Conservation (phyloP, 2,329 filamentous ascomycete species). For the Hymenoscyphus albidus region DNA sequence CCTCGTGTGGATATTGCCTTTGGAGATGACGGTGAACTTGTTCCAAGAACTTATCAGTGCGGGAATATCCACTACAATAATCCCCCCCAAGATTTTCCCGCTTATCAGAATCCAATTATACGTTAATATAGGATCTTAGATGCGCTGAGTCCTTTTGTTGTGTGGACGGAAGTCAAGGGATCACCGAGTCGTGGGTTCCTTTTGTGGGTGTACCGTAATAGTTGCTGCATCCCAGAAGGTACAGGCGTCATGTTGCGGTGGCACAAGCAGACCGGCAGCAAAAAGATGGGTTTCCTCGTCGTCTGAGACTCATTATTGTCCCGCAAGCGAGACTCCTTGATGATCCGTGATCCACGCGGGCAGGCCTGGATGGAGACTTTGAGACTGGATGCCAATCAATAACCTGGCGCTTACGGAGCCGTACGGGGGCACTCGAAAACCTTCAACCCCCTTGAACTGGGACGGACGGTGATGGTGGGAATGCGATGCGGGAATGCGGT, state of each 20-base stretch:
- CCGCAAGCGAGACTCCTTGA: conserved; percentile 6
- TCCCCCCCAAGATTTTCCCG: background rate
- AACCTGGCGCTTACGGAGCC: conserved; percentile 1
- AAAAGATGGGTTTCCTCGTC: conserved; percentile 7
- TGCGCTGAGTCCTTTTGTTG: background rate
- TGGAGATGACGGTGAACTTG: conserved; percentile 1
- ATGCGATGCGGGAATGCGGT: conserved; percentile 5
- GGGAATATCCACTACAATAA: background rate
- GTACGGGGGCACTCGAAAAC: background rate
- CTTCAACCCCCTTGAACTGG: conserved; percentile 1
- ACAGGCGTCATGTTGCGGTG: conserved; percentile 3
- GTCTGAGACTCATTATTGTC: conserved; percentile 3
- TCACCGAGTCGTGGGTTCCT: conserved; percentile 3
- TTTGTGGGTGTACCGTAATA: conserved; percentile 3
- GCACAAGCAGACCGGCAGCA: conserved; percentile 4
- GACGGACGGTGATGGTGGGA: conserved; percentile 1
- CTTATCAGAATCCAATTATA: conserved; percentile 2
- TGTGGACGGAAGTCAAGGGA: conserved; percentile 3
- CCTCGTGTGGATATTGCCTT: conserved; percentile 1
- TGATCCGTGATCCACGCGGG: conserved; percentile 4
- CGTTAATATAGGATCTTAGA: conserved; percentile 1
- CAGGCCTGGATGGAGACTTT: background rate
- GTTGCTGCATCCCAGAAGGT: conserved; percentile 6
- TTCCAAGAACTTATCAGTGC: background rate
- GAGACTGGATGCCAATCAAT: conserved; percentile 3